Conservation (phyloP, 768 basidiomycete genomes). For the Leucocoprinus sp. region DNA sequence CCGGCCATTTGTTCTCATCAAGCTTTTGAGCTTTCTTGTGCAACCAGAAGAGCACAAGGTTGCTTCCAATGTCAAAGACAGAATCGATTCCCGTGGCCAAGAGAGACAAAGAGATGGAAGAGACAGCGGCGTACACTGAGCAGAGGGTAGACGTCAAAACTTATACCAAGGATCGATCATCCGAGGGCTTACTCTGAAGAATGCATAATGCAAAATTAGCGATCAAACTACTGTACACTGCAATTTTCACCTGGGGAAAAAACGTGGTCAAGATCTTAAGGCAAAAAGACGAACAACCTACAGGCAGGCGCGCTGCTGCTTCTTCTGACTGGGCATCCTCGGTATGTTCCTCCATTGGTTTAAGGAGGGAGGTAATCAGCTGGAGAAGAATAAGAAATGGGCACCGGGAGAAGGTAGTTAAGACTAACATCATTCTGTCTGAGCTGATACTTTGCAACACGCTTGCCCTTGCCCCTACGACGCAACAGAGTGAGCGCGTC, state of each 20-base stretch:
- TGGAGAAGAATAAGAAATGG: conserved; percentile 22
- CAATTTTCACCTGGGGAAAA: conserved; percentile 67
- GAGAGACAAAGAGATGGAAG: conserved; percentile 74
- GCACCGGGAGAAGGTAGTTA: conserved; percentile 3
- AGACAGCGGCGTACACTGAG: conserved; percentile 86
- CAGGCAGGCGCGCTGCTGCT: conserved; percentile 57
- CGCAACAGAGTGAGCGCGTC: conserved; percentile 58
- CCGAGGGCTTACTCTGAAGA: conserved; percentile 54
- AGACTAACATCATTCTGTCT: conserved; percentile 63
- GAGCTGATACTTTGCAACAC: conserved; percentile 56
- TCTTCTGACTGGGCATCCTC: conserved; percentile 70
- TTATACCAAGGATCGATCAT: not conserved
- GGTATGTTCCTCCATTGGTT: conserved; percentile 86
- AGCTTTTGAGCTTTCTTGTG: conserved; percentile 64
- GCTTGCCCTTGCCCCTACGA: conserved; percentile 50
- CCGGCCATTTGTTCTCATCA: conserved; percentile 85
- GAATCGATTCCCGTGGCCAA: conserved; percentile 89
- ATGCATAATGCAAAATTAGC: conserved; percentile 68
- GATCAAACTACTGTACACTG: conserved; percentile 75
- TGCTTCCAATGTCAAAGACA: conserved; percentile 77
- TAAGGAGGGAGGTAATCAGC: conserved; percentile 83
- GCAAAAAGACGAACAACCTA: conserved; percentile 18
- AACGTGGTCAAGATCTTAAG: conserved; percentile 4
- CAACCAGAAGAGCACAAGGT: conserved; percentile 71
- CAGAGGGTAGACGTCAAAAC: not conserved